A percentile compares a stretch with the other conserved stretches of the same genome.
These are phyloP conservation scores for Skeletonema tropicum DNA, from an alignment of 108 stramenopile species.

Conservation along the genomic window DNA sequence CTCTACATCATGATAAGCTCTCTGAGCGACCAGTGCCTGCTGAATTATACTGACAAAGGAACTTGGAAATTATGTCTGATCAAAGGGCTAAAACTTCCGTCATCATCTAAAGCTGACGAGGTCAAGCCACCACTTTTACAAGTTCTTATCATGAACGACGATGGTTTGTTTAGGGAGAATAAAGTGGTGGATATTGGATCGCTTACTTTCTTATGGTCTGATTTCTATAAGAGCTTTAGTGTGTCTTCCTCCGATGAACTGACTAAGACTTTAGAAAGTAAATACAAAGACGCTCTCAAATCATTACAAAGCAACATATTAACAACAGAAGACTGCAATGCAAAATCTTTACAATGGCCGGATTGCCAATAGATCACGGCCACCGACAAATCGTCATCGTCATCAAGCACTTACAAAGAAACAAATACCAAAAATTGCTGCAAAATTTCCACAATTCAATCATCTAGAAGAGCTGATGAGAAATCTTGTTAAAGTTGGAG, in stretches of 20 bases:
- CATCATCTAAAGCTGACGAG: constrained; percentile 1
- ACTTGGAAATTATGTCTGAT: constrained; percentile 46
- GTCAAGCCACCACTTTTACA: constrained; percentile 31
- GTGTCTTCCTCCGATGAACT: constrained; percentile 4
- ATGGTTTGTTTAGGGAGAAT: constrained; percentile 17
- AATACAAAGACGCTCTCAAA: constrained; percentile 6
- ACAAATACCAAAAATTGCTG: constrained; percentile 44
- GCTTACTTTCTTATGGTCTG: constrained; percentile 72
- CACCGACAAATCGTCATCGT: constrained; percentile 25
- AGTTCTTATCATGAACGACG: constrained; percentile 25
- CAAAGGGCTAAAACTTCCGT: constrained; percentile 17
- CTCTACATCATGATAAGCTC: constrained; percentile 5
- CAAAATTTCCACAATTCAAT: constrained; percentile 14
- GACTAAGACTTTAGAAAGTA: constrained; percentile 14
- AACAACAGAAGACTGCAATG: constrained; percentile 49
- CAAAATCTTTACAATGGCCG: constrained; percentile 53
- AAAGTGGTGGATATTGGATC: constrained; percentile 52
- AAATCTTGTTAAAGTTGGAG: constrained; percentile 61
- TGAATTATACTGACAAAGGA: constrained; percentile 45
- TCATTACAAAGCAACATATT: constrained; percentile 40
- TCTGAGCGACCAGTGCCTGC: constrained; percentile 24
- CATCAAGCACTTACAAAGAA: constrained; percentile 50
- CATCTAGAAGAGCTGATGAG: constrained; percentile 50
- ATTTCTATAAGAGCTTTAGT: constrained; percentile 4
- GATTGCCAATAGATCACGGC: constrained; percentile 32